phyloP scores from a whole-genome alignment of 805 yeast genomes.

The Kregervanrija fluxuum region DNA sequence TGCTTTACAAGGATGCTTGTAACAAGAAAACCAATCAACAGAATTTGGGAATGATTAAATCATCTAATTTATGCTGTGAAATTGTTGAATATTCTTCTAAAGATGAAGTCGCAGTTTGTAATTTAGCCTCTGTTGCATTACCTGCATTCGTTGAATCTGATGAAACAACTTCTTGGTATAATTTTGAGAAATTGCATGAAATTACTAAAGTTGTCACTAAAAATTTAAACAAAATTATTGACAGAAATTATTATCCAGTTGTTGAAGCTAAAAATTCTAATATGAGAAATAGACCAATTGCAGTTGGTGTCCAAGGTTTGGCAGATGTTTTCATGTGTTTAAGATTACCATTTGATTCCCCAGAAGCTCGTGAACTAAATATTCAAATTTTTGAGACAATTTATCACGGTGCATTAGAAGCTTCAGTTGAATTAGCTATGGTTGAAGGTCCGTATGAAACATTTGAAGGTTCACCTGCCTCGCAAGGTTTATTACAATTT shows the following conservation, averaged over 20 bases:
- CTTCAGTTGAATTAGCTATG: conserved; percentile 47
- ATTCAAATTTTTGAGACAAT: conserved; percentile 56
- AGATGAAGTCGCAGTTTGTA: conserved; percentile 56
- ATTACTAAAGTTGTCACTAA: conserved; percentile 47
- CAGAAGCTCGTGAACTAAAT: conserved; percentile 48
- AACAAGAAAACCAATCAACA: conserved; percentile 52
- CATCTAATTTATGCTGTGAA: conserved; percentile 58
- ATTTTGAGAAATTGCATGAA: conserved; percentile 49
- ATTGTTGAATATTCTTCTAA: conserved; percentile 54
- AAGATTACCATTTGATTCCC: conserved; percentile 51
- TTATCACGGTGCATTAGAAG: conserved; percentile 52
- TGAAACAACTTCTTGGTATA: conserved; percentile 37
- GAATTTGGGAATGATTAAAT: conserved; percentile 53
- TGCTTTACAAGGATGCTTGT: conserved; percentile 59
- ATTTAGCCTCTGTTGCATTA: conserved; percentile 52
- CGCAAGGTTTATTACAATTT: conserved; percentile 48
- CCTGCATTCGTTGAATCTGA: conserved; percentile 48
- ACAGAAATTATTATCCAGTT: conserved; percentile 50
- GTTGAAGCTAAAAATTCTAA: conserved; percentile 47
- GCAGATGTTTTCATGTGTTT: conserved; percentile 52
- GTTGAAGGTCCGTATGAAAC: conserved; percentile 44
- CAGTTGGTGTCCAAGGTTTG: conserved; percentile 57
- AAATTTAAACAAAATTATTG: conserved; percentile 51
- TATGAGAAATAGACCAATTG: conserved; percentile 54
- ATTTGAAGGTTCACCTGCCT: conserved; percentile 52